Evolutionary conservation across 345 rosid genomes (phyloP).

Genomic region (Eucalyptus victrix): DNA sequence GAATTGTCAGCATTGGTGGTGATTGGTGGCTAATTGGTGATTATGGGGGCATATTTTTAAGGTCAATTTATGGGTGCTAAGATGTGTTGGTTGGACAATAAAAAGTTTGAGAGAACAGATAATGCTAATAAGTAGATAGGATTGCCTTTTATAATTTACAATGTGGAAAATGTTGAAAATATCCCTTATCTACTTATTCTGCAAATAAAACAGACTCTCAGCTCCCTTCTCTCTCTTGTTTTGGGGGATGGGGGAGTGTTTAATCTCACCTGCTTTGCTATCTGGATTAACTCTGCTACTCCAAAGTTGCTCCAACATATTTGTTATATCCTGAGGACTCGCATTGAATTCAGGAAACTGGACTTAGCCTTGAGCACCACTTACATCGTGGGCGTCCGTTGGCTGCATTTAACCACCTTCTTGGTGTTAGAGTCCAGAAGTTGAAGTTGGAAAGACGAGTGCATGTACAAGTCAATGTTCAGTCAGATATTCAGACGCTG

Average conservation of each 20-base stretch:
- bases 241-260: neutral
- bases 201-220: neutral
- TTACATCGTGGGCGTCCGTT: slow-evolving; percentile 96
- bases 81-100: neutral
- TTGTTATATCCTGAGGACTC: neutral
- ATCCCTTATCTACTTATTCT: neutral
- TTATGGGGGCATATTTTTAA: neutral
- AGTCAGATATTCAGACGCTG: slow-evolving; percentile 81
- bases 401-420: slow-evolving; percentile 85
- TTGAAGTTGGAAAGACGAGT: slow-evolving; percentile 55
- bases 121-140: neutral
- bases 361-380: slow-evolving; percentile 80
- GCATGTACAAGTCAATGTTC: slow-evolving; percentile 58
- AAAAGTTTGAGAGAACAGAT: neutral
- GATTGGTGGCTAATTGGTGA: neutral
- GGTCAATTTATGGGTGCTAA: neutral
- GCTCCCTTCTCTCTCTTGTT: neutral
- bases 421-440: slow-evolving; percentile 56
- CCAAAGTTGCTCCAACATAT: neutral
- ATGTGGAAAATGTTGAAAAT: neutral
- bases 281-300: neutral
- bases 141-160: neutral
- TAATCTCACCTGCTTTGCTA: neutral
- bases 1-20: neutral
- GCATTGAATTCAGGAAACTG: slow-evolving; percentile 45